Percentiles rank a stretch among this genome's conserved stretches.
phyloP scores from a whole-genome alignment of 1,284 basidiomycete species.

The Tilletia horrida region DNA sequence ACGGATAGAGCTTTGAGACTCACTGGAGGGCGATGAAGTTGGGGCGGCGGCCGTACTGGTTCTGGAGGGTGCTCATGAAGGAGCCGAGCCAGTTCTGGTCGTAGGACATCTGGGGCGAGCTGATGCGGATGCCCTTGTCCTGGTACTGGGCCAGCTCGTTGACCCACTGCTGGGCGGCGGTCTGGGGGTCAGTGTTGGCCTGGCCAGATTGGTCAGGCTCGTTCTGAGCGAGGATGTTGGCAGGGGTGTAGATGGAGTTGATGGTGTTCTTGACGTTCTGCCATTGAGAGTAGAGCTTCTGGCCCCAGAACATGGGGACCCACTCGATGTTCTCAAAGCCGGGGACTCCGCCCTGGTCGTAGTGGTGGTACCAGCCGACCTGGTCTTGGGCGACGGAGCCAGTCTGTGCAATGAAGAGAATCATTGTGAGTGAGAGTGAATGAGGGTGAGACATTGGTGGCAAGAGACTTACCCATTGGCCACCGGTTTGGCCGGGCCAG shows the following conservation, averaged over 20 bases:
- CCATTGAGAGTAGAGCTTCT: neutral
- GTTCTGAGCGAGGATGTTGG: conserved; percentile 7
- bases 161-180: neutral
- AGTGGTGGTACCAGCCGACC: conserved; percentile 15
- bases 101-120: conserved; percentile 2
- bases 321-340: conserved; percentile 1
- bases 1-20: no score
- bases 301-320: neutral
- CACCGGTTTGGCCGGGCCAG: conserved; percentile 2
- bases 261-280: neutral
- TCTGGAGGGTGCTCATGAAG: conserved; percentile 12
- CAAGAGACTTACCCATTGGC: conserved; percentile 4
- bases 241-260: conserved; percentile 2
- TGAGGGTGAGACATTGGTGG: neutral
- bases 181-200: conserved; percentile 12
- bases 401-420: neutral
- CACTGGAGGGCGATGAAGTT: conserved; percentile 11
- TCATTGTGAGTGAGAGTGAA: conserved; percentile 1
- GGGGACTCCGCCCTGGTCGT: conserved; percentile 12
- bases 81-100: conserved; percentile 14
- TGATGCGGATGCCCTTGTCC: neutral
- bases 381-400: conserved; percentile 11
- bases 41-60: conserved; percentile 4
- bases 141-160: neutral
- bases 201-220: conserved; percentile 5